Evolutionary conservation across 1,284 basidiomycete species (phyloP), one percentile per base, ranked within the genome.

Genomic region (Fomes fomentarius): DNA sequence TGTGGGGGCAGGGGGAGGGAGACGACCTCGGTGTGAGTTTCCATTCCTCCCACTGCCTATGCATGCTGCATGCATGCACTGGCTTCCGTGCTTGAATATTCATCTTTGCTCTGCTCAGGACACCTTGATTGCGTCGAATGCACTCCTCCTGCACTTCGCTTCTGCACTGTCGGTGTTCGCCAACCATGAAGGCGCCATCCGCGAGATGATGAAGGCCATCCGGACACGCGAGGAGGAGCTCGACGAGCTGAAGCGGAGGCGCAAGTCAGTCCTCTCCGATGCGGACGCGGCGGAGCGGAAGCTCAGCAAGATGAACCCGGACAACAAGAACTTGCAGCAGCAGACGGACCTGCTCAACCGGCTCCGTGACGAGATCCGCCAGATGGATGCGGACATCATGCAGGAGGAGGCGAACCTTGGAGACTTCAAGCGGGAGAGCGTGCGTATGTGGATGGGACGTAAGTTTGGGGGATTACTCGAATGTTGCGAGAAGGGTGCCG

Each of bases 241-340:
- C 4, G 91, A 94, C 52, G 87, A 91, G 9, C 74, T 95, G 31
- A 87, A 87, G 64, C 80, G 85, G 19, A 79, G 87, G 17, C 80
- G 94, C 52, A 85, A 87, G 60, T 76, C 77, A 6, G 78, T 94
- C 3, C 81, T 78, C 12, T 71, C 80, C 24, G 90, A 91, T 58
- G 92, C 94, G 0, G 95, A 97, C 56, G 71, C 82, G n/a, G 93
- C 93, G 0, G 94, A 97, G 68, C 90, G 82, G 77, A 96, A 95
- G 71, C 79, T 98, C 24, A 83, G 82, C 68, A 96, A 91, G 76
- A 97, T 97, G 94, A 84, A 83, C 48, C 82, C 91, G 0, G 94
- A 94, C 73, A 88, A 97, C 76, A 98, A 97, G 79, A 90, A 92
- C 64, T 74, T 95, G 31, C 75, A 77, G 17, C 68, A 77, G 56